These are phyloP conservation scores for Scutellaria barbata DNA, from an alignment of 257 asterid species.

Conservation along the genomic window DNA sequence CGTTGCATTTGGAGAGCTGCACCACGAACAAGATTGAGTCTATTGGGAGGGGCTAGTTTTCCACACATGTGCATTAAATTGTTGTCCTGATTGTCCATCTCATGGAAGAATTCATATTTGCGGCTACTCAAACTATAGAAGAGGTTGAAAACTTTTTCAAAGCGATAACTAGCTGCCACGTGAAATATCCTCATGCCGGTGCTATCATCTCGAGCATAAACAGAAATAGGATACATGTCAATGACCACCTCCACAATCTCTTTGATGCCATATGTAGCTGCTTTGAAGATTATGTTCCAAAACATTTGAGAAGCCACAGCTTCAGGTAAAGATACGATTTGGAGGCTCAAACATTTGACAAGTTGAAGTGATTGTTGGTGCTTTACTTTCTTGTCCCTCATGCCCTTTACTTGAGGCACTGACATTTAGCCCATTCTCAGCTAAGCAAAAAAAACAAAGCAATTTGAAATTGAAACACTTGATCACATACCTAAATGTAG, in stretches of 20 bases:
- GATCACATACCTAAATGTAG: neutral
- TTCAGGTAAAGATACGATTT: neutral
- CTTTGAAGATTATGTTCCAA: neutral
- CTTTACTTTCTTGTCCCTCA: neutral
- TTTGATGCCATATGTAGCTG: neutral
- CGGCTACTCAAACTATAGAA: no score
- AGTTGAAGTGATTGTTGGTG: neutral
- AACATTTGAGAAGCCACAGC: neutral
- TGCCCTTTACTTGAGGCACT: neutral
- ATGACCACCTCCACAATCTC: neutral
- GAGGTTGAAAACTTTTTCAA: no score
- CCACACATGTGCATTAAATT: no score
- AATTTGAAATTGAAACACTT: neutral
- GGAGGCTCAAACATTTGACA: neutral
- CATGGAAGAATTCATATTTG: no score
- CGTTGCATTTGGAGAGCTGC: no score
- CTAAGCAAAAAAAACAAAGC: no score
- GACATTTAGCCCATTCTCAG: neutral
- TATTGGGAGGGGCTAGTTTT: no score
- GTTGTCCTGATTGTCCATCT: no score
- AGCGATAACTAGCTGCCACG: no score
- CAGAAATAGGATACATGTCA: neutral
- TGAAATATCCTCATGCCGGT: no score
- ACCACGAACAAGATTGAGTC: no score
- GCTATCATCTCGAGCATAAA: no score